These are phyloP conservation scores for Colletotrichum phormii DNA, from an alignment of 2,329 filamentous ascomycete genomes.

Conservation along the genomic window DNA sequence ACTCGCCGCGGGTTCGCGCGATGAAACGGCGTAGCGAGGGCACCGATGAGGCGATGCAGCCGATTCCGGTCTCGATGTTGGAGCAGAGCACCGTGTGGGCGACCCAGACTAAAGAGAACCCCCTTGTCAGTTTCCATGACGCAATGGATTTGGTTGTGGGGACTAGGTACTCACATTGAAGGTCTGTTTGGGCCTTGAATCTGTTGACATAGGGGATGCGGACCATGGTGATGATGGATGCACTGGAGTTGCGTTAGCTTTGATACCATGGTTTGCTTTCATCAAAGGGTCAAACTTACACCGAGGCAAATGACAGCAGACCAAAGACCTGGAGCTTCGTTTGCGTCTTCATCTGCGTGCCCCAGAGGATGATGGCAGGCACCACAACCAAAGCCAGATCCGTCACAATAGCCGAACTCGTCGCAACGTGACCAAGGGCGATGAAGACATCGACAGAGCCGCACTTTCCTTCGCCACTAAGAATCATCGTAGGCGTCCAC, in stretches of 20 bases:
- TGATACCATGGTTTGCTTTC: no score
- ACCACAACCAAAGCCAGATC: slow-evolving; percentile 46
- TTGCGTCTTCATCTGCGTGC: slow-evolving; percentile 45
- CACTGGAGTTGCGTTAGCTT: slow-evolving; percentile 10
- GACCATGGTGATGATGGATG: slow-evolving; percentile 41
- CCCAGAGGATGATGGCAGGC: slow-evolving; percentile 47
- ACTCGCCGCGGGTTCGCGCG: slow-evolving; percentile 25
- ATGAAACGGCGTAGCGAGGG: slow-evolving; percentile 38
- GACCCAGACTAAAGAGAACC: slow-evolving; percentile 29
- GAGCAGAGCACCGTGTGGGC: slow-evolving; percentile 39
- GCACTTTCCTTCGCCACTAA: slow-evolving; percentile 40
- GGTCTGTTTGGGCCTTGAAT: slow-evolving; percentile 36
- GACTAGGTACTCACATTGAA: slow-evolving; percentile 12
- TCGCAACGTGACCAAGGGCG: slow-evolving; percentile 44
- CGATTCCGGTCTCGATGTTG: slow-evolving; percentile 40
- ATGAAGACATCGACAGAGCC: slow-evolving; percentile 40
- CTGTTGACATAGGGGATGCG: slow-evolving; percentile 40
- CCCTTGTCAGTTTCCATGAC: neutral
- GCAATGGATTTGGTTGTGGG: neutral
- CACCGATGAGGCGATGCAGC: slow-evolving; percentile 39
- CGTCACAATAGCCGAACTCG: slow-evolving; percentile 46
- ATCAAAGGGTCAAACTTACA: slow-evolving; percentile 4
- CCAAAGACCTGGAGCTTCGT: slow-evolving; percentile 40
- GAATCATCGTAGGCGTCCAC: slow-evolving; percentile 46
- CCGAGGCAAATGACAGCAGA: slow-evolving; percentile 39